phyloP scores from a whole-genome alignment of 2,329 filamentous ascomycete species.

The Claviceps arundinis region DNA sequence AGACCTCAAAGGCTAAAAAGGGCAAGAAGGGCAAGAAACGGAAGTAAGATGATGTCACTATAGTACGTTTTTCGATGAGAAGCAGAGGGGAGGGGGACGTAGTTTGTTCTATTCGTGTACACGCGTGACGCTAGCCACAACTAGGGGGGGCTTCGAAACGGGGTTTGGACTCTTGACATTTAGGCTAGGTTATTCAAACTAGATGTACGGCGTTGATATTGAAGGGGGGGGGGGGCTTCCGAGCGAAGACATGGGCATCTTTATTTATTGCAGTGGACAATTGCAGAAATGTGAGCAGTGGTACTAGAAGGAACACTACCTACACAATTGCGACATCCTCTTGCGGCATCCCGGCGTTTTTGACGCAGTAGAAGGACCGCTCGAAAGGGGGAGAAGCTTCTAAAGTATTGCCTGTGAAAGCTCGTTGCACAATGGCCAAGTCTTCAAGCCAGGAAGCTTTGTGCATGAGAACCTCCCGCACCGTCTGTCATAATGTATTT shows the following conservation, averaged over 20 bases:
- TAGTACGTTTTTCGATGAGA: background rate
- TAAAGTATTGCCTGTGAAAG: too few relatives aligned
- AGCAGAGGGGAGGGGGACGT: background rate
- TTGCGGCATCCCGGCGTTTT: too few relatives aligned
- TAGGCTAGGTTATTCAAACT: background rate
- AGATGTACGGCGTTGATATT: slow-evolving; percentile 8
- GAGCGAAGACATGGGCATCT: background rate
- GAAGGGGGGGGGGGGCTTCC: background rate
- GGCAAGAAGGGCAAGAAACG: slow-evolving; percentile 23
- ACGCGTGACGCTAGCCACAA: background rate
- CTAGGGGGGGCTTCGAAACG: background rate
- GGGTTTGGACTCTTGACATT: background rate
- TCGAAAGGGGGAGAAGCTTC: too few relatives aligned
- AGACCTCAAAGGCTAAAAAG: slow-evolving; percentile 34
- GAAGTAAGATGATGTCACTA: slow-evolving; percentile 13
- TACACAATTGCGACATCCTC: too few relatives aligned
- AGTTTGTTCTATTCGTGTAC: background rate
- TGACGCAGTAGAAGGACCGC: too few relatives aligned
- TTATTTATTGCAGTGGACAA: background rate
- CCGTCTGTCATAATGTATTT: too few relatives aligned
- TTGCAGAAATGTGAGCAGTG: background rate
- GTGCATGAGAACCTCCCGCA: too few relatives aligned
- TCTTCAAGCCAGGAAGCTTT: too few relatives aligned
- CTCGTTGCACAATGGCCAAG: too few relatives aligned
- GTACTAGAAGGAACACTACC: too few relatives aligned